phyloP scores from a whole-genome alignment of 805 yeast species.

The Kluyveromyces siamensis region DNA sequence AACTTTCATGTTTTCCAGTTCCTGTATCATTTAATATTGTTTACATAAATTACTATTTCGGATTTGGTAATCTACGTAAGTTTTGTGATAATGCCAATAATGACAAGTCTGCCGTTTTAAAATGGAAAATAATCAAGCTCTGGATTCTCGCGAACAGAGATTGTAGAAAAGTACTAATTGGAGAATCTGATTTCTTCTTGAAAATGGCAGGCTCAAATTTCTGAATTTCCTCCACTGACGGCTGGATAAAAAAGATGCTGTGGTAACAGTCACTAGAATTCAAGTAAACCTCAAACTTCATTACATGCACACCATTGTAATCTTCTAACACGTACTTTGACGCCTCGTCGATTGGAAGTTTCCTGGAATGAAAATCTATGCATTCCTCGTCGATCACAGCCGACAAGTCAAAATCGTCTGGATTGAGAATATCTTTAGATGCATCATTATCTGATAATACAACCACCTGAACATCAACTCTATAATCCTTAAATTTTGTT shows the following conservation, averaged over 20 bases:
- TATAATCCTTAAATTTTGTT: conserved; percentile 10
- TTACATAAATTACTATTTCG: conserved; percentile 6
- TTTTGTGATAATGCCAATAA: conserved; percentile 13
- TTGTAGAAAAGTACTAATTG: conserved; percentile 21
- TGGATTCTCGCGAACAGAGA: conserved; percentile 29
- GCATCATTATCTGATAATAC: conserved; percentile 19
- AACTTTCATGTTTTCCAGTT: not conserved
- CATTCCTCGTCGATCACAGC: conserved; percentile 2
- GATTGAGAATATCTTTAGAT: conserved; percentile 13
- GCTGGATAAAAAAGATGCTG: conserved; percentile 1
- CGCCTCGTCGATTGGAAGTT: not conserved
- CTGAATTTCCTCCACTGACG: conserved; percentile 2
- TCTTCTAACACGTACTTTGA: too few species aligned
- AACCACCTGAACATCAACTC: conserved; percentile 18
- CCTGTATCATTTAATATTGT: not conserved
- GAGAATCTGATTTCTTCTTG: conserved; percentile 9
- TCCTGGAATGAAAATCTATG: conserved; percentile 2
- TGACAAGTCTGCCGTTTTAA: conserved; percentile 13
- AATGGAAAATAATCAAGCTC: conserved; percentile 27
- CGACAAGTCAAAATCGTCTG: not conserved
- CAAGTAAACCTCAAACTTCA: conserved; percentile 1
- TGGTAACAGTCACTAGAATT: not conserved
- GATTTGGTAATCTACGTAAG: conserved; percentile 10
- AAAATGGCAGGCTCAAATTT: conserved; percentile 7
- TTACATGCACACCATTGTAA: conserved; percentile 1